Evolutionary conservation across 441 rosid genomes (phyloP).

Genomic region (Eutrema salsugineum): DNA sequence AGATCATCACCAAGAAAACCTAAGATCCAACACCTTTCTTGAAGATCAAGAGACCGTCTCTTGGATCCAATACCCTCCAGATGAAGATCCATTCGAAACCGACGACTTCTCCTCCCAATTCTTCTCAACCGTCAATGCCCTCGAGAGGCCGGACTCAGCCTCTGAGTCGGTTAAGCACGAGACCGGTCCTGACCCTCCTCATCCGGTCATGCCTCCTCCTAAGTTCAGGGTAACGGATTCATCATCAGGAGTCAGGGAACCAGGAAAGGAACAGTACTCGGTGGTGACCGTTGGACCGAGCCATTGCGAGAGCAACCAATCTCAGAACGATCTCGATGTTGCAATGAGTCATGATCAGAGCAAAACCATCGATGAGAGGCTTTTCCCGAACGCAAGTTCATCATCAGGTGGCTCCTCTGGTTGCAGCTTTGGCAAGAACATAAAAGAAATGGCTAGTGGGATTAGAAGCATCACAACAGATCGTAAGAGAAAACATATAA

Average conservation of each 20-base stretch:
- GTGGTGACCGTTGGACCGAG: constrained; percentile 59
- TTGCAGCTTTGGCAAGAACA: constrained; percentile 44
- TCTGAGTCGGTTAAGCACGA: constrained; percentile 25
- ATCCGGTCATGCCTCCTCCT: constrained; percentile 52
- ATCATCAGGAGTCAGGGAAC: constrained; percentile 2
- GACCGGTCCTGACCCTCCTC: constrained; percentile 25
- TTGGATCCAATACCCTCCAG: constrained; percentile 63
- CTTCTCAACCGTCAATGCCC: constrained; percentile 30
- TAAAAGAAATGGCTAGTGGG: constrained; percentile 40
- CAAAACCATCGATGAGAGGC: constrained; percentile 31
- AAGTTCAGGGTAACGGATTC: constrained; percentile 41
- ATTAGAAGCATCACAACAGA: constrained; percentile 25
- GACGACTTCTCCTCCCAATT: constrained; percentile 56
- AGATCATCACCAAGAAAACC: constrained; percentile 32
- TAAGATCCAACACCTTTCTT: constrained; percentile 19
- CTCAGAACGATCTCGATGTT: constrained; percentile 35
- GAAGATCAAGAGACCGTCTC: constrained; percentile 55
- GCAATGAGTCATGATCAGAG: constrained; percentile 27
- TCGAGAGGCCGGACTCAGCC: constrained; percentile 28
- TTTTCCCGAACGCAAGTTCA: constrained; percentile 42
- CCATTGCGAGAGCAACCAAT: constrained; percentile 57
- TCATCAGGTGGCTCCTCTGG: constrained; percentile 65
- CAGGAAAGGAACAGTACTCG: constrained; percentile 33
- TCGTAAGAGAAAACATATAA: constrained; percentile 52
- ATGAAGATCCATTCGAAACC: constrained; percentile 47